These are phyloP conservation scores for Pleurotus platypus DNA, from an alignment of 768 basidiomycete species.

Conservation along the genomic window DNA sequence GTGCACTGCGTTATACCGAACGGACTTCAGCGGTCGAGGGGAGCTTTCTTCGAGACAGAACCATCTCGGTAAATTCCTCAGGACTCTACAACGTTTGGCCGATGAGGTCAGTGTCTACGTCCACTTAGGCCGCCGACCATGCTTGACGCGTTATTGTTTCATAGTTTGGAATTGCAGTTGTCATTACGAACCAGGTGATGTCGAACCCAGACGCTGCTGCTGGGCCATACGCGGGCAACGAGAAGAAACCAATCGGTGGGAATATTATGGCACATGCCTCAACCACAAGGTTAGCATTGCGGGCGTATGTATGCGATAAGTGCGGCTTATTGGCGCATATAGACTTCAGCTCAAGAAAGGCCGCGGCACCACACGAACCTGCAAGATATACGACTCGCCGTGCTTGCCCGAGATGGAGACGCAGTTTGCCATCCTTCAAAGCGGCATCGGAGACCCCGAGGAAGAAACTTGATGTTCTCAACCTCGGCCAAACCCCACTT, in stretches of 20 bases:
- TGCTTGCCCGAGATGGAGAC: slow-evolving; percentile 96
- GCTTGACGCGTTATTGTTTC: slow-evolving; percentile 13
- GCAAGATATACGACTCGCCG: slow-evolving; percentile 97
- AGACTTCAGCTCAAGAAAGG: slow-evolving; percentile 91
- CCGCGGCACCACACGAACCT: slow-evolving; percentile 86
- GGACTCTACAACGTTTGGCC: slow-evolving; percentile 88
- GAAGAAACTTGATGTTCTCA: slow-evolving; percentile 58
- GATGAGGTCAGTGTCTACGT: slow-evolving; percentile 71
- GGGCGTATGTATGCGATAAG: slow-evolving; percentile 3
- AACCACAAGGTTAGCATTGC: slow-evolving; percentile 73
- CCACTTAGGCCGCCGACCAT: slow-evolving; percentile 8
- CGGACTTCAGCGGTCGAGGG: slow-evolving; percentile 93
- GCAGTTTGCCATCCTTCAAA: slow-evolving; percentile 87
- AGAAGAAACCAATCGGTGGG: slow-evolving; percentile 98
- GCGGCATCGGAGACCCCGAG: slow-evolving; percentile 93
- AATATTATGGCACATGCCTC: slow-evolving; percentile 99
- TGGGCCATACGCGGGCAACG: slow-evolving; percentile 82
- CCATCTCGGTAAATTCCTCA: slow-evolving; percentile 92
- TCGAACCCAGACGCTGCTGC: slow-evolving; percentile 96
- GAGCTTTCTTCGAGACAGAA: slow-evolving; percentile 94
- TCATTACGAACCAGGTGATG: slow-evolving; percentile 98
- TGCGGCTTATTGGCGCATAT: slow-evolving; percentile 9
- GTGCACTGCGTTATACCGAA: slow-evolving; percentile 91
- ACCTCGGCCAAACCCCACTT: not conserved
- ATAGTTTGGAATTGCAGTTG: slow-evolving; percentile 96